Evolutionary conservation across 306 rosid species (phyloP), one percentile per base, ranked within the genome.

Genomic region (Quillaja saponaria): DNA sequence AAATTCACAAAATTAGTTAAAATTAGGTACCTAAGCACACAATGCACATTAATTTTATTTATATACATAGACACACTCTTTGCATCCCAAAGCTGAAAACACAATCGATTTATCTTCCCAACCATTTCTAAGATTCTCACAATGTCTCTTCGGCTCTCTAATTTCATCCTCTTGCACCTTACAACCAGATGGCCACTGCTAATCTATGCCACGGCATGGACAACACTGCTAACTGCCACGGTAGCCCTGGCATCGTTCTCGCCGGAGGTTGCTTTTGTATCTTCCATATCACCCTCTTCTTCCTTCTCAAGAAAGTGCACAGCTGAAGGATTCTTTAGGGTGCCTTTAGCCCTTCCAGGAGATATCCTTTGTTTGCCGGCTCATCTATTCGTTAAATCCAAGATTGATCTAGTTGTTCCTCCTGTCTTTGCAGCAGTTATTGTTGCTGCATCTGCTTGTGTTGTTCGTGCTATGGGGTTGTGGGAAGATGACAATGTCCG

Each of bases 241-340:
- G 95, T 90, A 64, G 90, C 86, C 3, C 66, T 85, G 51, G 88
- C 88, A 6, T 80, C 96, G 18, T 76, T 88, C 55, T 71, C 94
- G 0, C 87, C 90, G 13, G 95, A 92, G 73, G 69, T 78, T 12
- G 91, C 94, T 3, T 92, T 88, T 37, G 87, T 83, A 12, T 72
- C 86, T 0, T 88, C 91, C 12, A 79, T 88, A 49, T 77, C 92
- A 0, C 69, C 94, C 6, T 63, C 80, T 7, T 82, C 95, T 18
- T 59, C 78, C 5, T 82, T 84, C 84, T 77, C 87, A 0, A 35
- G 34, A 0, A 58, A 63, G 67, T 88, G 95, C 76, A 41, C 9
- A 12, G 19, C 40, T 11, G 69, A 74, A 17, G 69, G 74, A 1
- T 67, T 52, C 33, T 63, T 92, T 8, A 81, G 96, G 77, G 71